Evolutionary conservation across 148 eudicot species (phyloP), one percentile per base, ranked within the genome.

Genomic region (Vaccinium myrtillus): DNA sequence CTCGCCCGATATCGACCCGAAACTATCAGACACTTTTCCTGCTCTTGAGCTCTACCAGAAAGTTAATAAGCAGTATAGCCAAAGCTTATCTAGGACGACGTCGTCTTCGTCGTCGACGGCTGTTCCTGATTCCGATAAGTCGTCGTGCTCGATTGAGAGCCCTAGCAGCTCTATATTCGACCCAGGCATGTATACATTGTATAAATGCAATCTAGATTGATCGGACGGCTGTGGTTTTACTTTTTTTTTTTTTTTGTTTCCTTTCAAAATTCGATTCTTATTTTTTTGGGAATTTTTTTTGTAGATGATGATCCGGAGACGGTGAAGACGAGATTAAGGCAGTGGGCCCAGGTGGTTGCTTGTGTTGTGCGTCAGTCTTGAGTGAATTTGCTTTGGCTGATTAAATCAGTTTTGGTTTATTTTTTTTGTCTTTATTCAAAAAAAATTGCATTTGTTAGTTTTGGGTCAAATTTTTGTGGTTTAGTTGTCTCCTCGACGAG

Each of bases 281-380:
- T 9, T 46, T 5, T 6, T 49, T 83, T 77, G 25, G 27, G 32
- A 53, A 4, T 70, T 56, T 39, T 39, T 1, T 51, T 5, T 71
- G 71, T 13, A 89, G 91, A 88, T 77, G 89, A 85, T 61, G 85
- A 85, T 70, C 89, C 85, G 58, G 82, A 78, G 83, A 78, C 21
- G 58, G 83, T 83, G 84, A 89, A 89, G 88, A 71, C 85, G 75
- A 89, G 78, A 75, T 51, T 89, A 49, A 83, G 48, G 86, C 91
- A 85, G 63, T 89, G 91, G 91, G 91, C 91, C 1, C 87, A 86
- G 78, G 84, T 85, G 75, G 91, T 89, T 84, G 89, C 85, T 53
- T 83, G 83, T 55, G 81, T 69, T 11, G 86, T 84, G 59, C 89
- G 82, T 1, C 87, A 85, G 75, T 71, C 81, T 36, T 36, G 39